Conservation (phyloP, 768 basidiomycete species). For the Tylopilus subfusipes region DNA sequence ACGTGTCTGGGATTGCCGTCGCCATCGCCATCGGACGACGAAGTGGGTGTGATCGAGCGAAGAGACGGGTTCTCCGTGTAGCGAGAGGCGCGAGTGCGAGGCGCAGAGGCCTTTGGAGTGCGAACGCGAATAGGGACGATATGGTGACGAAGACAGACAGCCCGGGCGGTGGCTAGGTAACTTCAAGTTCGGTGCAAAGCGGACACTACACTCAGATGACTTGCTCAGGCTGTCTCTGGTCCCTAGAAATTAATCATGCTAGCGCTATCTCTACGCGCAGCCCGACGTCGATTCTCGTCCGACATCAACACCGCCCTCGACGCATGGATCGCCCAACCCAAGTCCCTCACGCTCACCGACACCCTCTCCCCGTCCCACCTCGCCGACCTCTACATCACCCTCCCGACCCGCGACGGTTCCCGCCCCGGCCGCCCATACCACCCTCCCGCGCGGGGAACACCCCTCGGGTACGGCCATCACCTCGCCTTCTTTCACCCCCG, state of each 20-base stretch:
- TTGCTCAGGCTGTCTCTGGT: no score
- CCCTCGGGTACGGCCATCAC: constrained; percentile 62
- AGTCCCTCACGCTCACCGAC: constrained; percentile 45
- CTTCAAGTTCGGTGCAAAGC: no score
- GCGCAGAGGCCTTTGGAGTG: constrained; percentile 30
- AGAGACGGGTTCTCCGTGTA: constrained; percentile 1
- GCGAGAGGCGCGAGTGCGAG: constrained; percentile 9
- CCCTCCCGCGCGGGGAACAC: constrained; percentile 39
- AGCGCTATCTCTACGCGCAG: not conserved
- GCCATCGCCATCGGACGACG: constrained; percentile 8
- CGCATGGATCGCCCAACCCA: constrained; percentile 51
- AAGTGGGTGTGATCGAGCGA: not conserved
- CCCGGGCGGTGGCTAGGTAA: no score
- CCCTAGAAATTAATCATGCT: no score
- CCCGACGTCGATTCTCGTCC: constrained; percentile 15
- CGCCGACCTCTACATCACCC: constrained; percentile 61
- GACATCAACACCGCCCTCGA: constrained; percentile 35
- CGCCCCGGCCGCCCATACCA: constrained; percentile 34
- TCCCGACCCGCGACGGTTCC: constrained; percentile 69
- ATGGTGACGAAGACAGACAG: constrained; percentile 3
- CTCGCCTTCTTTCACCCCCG: constrained; percentile 72
- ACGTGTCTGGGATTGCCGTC: constrained; percentile 1
- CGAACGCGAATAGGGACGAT: constrained; percentile 16
- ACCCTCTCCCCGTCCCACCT: constrained; percentile 54
- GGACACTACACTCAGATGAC: no score